Percentiles rank a stretch among this genome's conserved stretches.
phyloP scores from a whole-genome alignment of 768 basidiomycete species.

The Suillus subluteus region DNA sequence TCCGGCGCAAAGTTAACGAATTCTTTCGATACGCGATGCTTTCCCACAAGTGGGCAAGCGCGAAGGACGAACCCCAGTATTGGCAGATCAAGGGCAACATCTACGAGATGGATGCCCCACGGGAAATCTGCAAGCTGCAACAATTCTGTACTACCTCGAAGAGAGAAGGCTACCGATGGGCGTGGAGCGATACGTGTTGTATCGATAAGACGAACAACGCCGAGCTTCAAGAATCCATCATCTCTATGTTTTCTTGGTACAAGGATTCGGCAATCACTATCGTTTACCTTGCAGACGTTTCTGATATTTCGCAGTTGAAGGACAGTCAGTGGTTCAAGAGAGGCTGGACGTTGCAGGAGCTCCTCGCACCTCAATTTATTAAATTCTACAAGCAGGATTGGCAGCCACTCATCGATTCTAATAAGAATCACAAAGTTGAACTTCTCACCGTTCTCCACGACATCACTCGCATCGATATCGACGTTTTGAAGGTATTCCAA shows the following conservation, averaged over 20 bases:
- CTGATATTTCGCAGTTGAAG: conserved; percentile 26
- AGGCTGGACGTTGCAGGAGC: conserved; percentile 27
- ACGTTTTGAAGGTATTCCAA: conserved; percentile 24
- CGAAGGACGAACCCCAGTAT: conserved; percentile 9
- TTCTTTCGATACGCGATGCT: conserved; percentile 17
- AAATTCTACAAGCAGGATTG: conserved; percentile 31
- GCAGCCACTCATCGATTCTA: conserved; percentile 11
- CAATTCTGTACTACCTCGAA: conserved; percentile 33
- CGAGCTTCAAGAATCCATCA: conserved; percentile 32
- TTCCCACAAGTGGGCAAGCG: conserved; percentile 20
- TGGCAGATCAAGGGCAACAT: conserved; percentile 19
- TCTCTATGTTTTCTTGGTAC: conserved; percentile 35
- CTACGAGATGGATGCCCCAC: conserved; percentile 11
- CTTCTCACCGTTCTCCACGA: conserved; percentile 5
- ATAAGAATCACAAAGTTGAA: conserved; percentile 4
- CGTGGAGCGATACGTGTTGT: conserved; percentile 34
- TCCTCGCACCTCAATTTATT: conserved; percentile 29
- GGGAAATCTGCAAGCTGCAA: conserved; percentile 26
- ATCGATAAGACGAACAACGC: conserved; percentile 28
- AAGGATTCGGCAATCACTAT: conserved; percentile 28
- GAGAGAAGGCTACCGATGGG: conserved; percentile 35
- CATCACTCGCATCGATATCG: conserved; percentile 22
- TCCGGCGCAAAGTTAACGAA: conserved; percentile 10
- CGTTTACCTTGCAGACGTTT: conserved; percentile 32
- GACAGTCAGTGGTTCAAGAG: conserved; percentile 34